Base-by-base conservation (phyloP, 2,329 filamentous ascomycete genomes). In the Penicillium sp. region DNA sequence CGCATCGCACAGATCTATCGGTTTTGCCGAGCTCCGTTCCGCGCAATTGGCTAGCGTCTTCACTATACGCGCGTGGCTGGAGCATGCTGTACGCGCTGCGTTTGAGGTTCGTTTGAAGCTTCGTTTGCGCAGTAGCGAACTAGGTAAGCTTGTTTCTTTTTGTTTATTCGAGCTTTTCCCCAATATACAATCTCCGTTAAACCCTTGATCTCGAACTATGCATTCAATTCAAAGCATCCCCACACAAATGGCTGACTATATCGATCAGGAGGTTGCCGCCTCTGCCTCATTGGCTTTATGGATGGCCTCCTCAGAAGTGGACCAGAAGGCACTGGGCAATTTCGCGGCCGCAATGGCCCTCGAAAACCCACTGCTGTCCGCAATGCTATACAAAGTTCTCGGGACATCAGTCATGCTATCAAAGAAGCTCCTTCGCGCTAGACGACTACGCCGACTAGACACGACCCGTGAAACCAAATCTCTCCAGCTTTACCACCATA, bases 231-330 rank as follows among this genome's bases (percentile, higher is more conserved):
- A 31, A 22, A 16, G 22, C 8, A 24, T 47, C 16, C 26, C 49
- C 0, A n/a, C 33, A 4, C 19, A 43, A 4, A 29, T 56, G 54
- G n/a, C 47, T 55, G 42, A 55, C 47, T 14, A 11, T 39, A 4
- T 53, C 29, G 35, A 61, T 19, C 58, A 71, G 63, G 69, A 54
- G 56, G 69, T 61, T 62, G 63, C 71, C 65, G 70, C 68, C 48
- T 60, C 72, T 44, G 68, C 63, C 22, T 58, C 68, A 33, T 68
- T 76, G 57, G 66, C 65, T 65, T 68, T 75, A 72, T 78, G 76
- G 74, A 99, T 98, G 95, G 95, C 95, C 78, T 95, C 93, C 72
- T 95, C 92, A 59, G 91, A 96, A 78, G 91, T 98, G 61, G 95
- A 99, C 76, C 93, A 96, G 79, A 99, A 98, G 79, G 96, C 96